phyloP scores from a whole-genome alignment of 2,329 filamentous ascomycete genomes.

The Neofusicoccum laricinum region DNA sequence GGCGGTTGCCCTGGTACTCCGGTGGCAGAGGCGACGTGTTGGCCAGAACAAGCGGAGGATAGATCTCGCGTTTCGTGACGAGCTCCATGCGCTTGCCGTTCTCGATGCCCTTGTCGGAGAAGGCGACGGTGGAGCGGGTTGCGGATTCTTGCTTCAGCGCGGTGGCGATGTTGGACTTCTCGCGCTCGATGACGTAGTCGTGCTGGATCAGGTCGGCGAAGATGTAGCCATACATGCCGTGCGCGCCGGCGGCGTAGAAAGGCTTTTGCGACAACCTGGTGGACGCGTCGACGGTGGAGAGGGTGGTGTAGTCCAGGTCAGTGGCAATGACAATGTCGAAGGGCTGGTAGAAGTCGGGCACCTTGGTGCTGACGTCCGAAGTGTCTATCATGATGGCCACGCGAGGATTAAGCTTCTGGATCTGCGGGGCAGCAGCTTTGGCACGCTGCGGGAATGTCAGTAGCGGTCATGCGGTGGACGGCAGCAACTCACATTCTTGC shows the following conservation, averaged over 20 bases:
- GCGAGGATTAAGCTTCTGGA: conserved; percentile 85
- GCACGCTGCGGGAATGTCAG: conserved; percentile 54
- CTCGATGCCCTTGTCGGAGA: conserved; percentile 63
- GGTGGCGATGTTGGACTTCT: conserved; percentile 69
- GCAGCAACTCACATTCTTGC: conserved; percentile 59
- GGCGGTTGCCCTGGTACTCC: conserved; percentile 66
- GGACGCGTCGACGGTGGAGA: conserved; percentile 79
- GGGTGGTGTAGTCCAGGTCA: conserved; percentile 72
- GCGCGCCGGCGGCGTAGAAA: conserved; percentile 84
- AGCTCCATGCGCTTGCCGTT: conserved; percentile 70
- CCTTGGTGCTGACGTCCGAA: conserved; percentile 64
- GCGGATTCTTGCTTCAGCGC: conserved; percentile 64
- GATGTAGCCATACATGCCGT: conserved; percentile 92
- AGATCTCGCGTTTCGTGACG: conserved; percentile 87
- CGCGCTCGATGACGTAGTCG: conserved; percentile 83
- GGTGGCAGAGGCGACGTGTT: conserved; percentile 69
- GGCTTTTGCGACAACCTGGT: conserved; percentile 74
- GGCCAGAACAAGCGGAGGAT: conserved; percentile 83
- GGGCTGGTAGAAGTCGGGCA: conserved; percentile 68
- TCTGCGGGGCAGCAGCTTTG: conserved; percentile 70
- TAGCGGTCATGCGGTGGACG: conserved; percentile 27
- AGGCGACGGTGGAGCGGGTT: conserved; percentile 71
- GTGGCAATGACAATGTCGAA: conserved; percentile 91
- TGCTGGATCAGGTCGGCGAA: conserved; percentile 92
- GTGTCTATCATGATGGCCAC: conserved; percentile 73